phyloP scores from a whole-genome alignment of 225 moss, liverwort and hornwort genomes.

The Sphagnum tenellum region DNA sequence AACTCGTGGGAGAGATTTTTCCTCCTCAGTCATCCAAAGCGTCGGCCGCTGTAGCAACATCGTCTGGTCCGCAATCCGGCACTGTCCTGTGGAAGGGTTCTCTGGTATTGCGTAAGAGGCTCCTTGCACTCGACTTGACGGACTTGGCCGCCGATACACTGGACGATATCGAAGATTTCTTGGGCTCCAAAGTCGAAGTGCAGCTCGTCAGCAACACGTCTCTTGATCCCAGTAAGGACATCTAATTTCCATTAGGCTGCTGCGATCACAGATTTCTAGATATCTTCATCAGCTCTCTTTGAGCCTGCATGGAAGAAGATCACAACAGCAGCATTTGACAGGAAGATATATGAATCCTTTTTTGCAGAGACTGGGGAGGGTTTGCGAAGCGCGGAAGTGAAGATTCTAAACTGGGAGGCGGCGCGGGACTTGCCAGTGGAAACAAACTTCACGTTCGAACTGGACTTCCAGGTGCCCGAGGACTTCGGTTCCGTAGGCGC shows the following conservation, averaged over 20 bases:
- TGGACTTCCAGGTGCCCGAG: constrained; percentile 29
- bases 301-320: no score
- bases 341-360: no score
- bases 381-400: constrained; percentile 30
- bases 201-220: constrained; percentile 62
- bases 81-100: constrained; percentile 14
- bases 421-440: constrained; percentile 26
- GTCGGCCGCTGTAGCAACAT: no score
- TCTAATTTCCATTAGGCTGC: no score
- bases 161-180: constrained; percentile 50
- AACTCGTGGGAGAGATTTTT: no score
- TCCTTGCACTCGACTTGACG: constrained; percentile 27
- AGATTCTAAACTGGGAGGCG: constrained; percentile 41
- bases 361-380: constrained; percentile 29
- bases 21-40: no score
- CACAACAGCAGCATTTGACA: no score
- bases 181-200: constrained; percentile 48
- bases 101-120: constrained; percentile 29
- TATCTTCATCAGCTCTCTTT: no score
- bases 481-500: constrained; percentile 73
- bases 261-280: neutral
- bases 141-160: constrained; percentile 27
- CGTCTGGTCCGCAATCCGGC: neutral
- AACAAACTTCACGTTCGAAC: constrained; percentile 29
- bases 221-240: constrained; percentile 41